phyloP scores from a whole-genome alignment of 192 early-diverging fungal species.

The Podila clonocystis region DNA sequence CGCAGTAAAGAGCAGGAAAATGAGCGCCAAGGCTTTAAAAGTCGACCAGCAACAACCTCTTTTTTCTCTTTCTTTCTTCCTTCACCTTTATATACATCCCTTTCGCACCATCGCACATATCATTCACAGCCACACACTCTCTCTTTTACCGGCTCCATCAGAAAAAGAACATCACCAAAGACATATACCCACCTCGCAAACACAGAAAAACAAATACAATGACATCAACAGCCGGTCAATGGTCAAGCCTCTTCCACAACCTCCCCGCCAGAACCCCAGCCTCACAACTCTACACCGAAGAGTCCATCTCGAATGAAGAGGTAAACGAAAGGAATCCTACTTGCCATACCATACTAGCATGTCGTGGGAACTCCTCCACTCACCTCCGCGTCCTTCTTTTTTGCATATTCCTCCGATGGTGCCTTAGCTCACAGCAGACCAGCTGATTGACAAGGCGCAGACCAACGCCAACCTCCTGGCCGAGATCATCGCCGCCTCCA shows the following conservation, averaged over 20 bases:
- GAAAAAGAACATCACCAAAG: background rate
- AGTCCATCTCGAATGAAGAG: slow-evolving; percentile 29
- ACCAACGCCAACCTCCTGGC: slow-evolving; percentile 28
- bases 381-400: background rate
- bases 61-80: background rate
- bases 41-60: background rate
- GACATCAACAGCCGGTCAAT: slow-evolving; percentile 30
- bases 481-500: slow-evolving; percentile 25
- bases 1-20: background rate
- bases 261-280: slow-evolving; percentile 26
- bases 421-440: slow-evolving; percentile 17
- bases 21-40: background rate
- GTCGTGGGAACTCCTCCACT: background rate
- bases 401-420: background rate
- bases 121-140: background rate
- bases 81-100: background rate
- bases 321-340: background rate
- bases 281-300: slow-evolving; percentile 33
- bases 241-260: slow-evolving; percentile 30
- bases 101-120: background rate
- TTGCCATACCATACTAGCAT: no score
- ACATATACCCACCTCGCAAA: background rate
- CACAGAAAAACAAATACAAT: slow-evolving; percentile 6
- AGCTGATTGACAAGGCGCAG: slow-evolving; percentile 38
- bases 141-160: background rate